These are phyloP conservation scores for Hypoxylon sp. DNA, from an alignment of 2,329 filamentous ascomycete species.

Conservation along the genomic window DNA sequence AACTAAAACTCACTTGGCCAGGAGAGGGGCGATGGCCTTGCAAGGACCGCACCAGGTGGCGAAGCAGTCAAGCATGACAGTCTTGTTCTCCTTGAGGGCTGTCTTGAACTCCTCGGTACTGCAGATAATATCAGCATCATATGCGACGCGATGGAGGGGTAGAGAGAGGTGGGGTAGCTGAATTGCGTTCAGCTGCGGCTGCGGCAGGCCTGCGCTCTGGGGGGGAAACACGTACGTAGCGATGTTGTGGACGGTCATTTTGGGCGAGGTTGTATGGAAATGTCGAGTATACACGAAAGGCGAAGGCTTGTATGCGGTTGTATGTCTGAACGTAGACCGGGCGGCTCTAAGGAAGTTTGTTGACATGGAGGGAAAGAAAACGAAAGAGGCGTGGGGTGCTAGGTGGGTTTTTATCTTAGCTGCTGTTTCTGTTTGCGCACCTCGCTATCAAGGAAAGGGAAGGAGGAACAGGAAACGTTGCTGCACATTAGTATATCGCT, in stretches of 20 bases:
- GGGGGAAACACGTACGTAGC: conserved; percentile 46
- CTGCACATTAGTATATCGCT: too few relatives aligned
- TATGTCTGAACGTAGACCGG: conserved; percentile 35
- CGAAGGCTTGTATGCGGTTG: conserved; percentile 30
- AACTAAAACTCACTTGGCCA: conserved; percentile 73
- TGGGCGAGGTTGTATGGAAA: conserved; percentile 52
- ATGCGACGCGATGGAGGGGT: conserved; percentile 1
- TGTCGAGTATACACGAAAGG: conserved; percentile 38
- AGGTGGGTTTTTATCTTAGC: conserved; percentile 15
- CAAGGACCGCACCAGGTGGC: conserved; percentile 95
- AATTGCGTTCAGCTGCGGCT: too few relatives aligned
- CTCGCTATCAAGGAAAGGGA: conserved; percentile 6
- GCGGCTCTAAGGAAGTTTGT: conserved; percentile 35
- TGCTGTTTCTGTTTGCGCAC: conserved; percentile 9
- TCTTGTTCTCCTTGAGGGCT: conserved; percentile 52
- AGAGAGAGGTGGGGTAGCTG: conserved; percentile 19
- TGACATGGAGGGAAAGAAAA: conserved; percentile 31
- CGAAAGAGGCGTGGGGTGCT: conserved; percentile 18
- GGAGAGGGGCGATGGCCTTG: conserved; percentile 83
- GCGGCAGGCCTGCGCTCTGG: neutral
- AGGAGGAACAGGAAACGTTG: conserved; percentile 15
- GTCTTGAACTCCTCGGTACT: conserved; percentile 44
- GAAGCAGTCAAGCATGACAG: conserved; percentile 85
- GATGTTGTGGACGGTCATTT: conserved; percentile 54
- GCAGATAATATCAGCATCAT: conserved; percentile 24